These are phyloP conservation scores for carrot (Daucus carota) DNA, from an alignment of 129 eudicot genomes.

Conservation along the genomic window DH1_v3.0 NC_030384.2:37336501-37337000, in stretches of 20 bases:
- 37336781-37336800: slow-evolving; percentile 6
- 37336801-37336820: slow-evolving; percentile 16
- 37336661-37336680: slow-evolving; percentile 38
- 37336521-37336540: slow-evolving; percentile 40
- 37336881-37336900: slow-evolving; percentile 23
- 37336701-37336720: slow-evolving; percentile 41
- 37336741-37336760: slow-evolving; percentile 20
- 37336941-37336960: slow-evolving; percentile 20
- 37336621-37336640: neutral
- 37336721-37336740: slow-evolving; percentile 25
- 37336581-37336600: neutral
- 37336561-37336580: neutral
- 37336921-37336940: slow-evolving; percentile 21
- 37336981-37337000: neutral
- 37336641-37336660: slow-evolving; percentile 26
- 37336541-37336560: neutral
- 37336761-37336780: slow-evolving; percentile 14
- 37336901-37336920: neutral
- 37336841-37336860: slow-evolving; percentile 22
- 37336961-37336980: slow-evolving; percentile 21
- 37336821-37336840: neutral
- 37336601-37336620: neutral
- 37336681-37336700: slow-evolving; percentile 64
- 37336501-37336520: slow-evolving; percentile 44
- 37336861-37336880: slow-evolving; percentile 31